phyloP scores from a whole-genome alignment of 1,284 basidiomycete genomes.

The Microbotryum saponariae region DNA sequence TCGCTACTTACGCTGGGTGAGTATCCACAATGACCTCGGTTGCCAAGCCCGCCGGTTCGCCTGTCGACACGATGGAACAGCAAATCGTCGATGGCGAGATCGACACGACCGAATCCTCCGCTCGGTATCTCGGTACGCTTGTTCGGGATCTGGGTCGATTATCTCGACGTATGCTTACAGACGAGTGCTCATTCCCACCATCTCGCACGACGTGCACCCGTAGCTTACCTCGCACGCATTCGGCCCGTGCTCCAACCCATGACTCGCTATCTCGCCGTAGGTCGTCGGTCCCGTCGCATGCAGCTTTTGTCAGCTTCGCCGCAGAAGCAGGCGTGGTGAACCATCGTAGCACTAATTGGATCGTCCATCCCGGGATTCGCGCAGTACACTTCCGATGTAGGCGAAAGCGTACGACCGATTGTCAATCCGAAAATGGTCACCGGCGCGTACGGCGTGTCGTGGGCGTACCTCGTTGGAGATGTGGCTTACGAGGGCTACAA shows the following conservation, averaged over 20 bases:
- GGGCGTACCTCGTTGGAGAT: constrained; percentile 55
- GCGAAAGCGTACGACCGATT: constrained; percentile 84
- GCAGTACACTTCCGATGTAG: constrained; percentile 70
- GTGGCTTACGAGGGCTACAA: constrained; percentile 90
- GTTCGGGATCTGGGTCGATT: neutral
- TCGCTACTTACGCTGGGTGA: too few relatives aligned
- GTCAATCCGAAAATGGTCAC: constrained; percentile 70
- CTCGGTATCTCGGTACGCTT: constrained; percentile 26
- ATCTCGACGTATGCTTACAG: neutral
- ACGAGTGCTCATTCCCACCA: constrained; percentile 1
- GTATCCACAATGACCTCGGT: too few relatives aligned
- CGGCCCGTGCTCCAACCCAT: constrained; percentile 27
- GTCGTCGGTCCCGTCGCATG: constrained; percentile 7
- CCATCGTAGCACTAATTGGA: neutral
- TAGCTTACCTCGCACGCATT: constrained; percentile 16
- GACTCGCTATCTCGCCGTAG: constrained; percentile 26
- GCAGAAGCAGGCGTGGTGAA: neutral
- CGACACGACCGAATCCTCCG: constrained; percentile 23
- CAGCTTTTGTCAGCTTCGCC: neutral
- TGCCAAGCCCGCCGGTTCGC: too few relatives aligned
- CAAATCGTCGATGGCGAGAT: constrained; percentile 5
- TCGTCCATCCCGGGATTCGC: neutral
- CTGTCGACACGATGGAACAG: too few relatives aligned
- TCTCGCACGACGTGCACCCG: constrained; percentile 5
- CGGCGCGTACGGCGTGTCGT: constrained; percentile 55